Evolutionary conservation across 768 basidiomycete species (phyloP).

Genomic region (Suillus subalutaceus): DNA sequence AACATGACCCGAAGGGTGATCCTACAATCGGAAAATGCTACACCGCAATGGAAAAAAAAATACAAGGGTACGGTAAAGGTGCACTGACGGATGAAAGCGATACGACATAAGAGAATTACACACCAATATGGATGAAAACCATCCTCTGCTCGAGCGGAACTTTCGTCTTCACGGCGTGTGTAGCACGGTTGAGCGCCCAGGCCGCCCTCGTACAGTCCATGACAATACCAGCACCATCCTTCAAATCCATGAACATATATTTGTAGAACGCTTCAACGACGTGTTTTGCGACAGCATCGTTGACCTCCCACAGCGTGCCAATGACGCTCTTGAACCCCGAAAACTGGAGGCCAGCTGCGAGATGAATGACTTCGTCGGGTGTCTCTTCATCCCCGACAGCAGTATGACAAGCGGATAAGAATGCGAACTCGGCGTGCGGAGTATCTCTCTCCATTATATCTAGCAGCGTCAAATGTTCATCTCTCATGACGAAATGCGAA

Average conservation of each 20-base stretch:
- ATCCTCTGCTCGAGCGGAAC: constrained; percentile 12
- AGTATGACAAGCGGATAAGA: constrained; percentile 28
- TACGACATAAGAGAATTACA: too few species aligned
- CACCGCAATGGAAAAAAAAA: too few species aligned
- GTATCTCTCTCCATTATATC: constrained; percentile 7
- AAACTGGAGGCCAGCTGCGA: constrained; percentile 26
- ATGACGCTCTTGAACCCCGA: constrained; percentile 25
- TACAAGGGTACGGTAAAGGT: too few species aligned
- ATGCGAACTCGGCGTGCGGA: constrained; percentile 10
- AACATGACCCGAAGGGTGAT: too few species aligned
- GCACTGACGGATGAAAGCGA: too few species aligned
- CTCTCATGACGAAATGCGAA: constrained; percentile 8
- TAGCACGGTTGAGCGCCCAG: constrained; percentile 4
- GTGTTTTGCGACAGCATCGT: constrained; percentile 9
- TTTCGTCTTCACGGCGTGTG: background rate
- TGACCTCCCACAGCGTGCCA: constrained; percentile 25
- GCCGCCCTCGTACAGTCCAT: constrained; percentile 13
- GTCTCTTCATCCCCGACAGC: constrained; percentile 19
- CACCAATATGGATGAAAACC: constrained; percentile 13
- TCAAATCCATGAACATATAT: background rate
- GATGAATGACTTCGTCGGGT: constrained; percentile 24
- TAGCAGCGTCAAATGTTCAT: background rate
- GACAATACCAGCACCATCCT: background rate
- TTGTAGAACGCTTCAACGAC: background rate
- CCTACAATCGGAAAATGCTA: too few species aligned